Base-by-base conservation (phyloP, 345 rosid species). In the Citrus hindsii region DNA sequence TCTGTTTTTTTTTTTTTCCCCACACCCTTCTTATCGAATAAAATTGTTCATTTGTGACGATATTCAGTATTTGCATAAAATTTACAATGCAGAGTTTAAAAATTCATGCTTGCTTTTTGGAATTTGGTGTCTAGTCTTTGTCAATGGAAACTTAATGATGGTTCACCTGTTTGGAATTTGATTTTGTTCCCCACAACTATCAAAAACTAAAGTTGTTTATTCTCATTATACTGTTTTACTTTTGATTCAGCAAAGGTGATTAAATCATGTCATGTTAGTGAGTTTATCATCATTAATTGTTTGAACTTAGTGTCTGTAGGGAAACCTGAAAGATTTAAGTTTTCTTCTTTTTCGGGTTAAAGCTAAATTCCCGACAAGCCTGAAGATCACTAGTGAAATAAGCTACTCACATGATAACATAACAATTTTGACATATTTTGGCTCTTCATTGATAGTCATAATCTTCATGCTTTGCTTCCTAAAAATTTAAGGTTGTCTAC, bases 101-200 rank as follows among this genome's bases (percentile, higher is more conserved):
- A 79, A 79, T 64, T 55, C 24, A 42, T 76, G 65, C 67, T 69
- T 79, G 65, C 25, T 28, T 83, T 81, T 69, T 69, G 82, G 79
- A 53, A 74, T 84, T 76, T 81, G 92, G 87, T 86, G 90, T 77
- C 63, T 75, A 79, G 86, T 89, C 92, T 77, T 62, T 73, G 67
- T 95, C 93, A 85, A 82, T 66, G 82, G 83, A 64, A 84, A 86
- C 71, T 85, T 75, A 78, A 90, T 90, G 85, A 91, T 92, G 82
- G 84, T 87, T 92, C 80, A 88, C 86, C 92, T 89, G 92, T 88
- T 92, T 83, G 91, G 90, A 87, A 86, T 91, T 90, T 87, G 96
- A 93, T 95, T 91, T 90, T 92, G 95, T 79, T 87, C 92, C 97
- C 97, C 93, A 87, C 95, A 91, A 90, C 71, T 80, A 84, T 78